Evolutionary conservation across 2,329 filamentous ascomycete genomes (phyloP).

Genomic region (Fusarium tanahbumbuense): DNA sequence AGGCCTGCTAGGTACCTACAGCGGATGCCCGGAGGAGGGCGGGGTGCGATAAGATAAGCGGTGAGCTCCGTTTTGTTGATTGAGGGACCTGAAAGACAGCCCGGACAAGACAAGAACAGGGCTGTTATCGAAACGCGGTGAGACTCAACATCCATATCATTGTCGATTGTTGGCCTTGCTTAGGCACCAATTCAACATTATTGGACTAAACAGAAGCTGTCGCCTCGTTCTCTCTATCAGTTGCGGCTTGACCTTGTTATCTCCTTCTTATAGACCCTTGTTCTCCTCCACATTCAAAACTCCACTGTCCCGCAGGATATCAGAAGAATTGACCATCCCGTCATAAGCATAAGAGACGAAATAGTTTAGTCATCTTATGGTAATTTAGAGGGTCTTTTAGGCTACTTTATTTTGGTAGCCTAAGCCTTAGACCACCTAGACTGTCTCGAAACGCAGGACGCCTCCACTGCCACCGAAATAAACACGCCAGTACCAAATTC

Average conservation of each 20-base stretch:
- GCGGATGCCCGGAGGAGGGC: conserved; percentile 35
- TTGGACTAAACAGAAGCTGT: neutral
- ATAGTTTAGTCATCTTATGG: too few species aligned
- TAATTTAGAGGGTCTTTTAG: too few species aligned
- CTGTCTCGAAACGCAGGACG: neutral
- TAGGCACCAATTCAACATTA: conserved; percentile 17
- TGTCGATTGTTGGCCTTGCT: conserved; percentile 9
- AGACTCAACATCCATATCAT: conserved; percentile 18
- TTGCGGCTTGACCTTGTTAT: conserved; percentile 14
- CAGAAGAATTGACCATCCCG: too few species aligned
- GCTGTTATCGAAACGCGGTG: conserved; percentile 32
- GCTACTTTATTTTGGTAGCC: too few species aligned
- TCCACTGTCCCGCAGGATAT: conserved; percentile 3
- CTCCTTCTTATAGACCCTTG: conserved; percentile 9
- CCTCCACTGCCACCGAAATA: conserved; percentile 7
- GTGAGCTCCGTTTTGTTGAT: conserved; percentile 42
- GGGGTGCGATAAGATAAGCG: conserved; percentile 48
- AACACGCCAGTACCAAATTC: conserved; percentile 5
- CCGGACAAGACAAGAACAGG: neutral
- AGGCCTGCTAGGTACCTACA: neutral
- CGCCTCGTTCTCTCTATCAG: conserved; percentile 7
- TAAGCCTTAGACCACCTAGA: too few species aligned
- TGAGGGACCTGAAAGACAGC: neutral
- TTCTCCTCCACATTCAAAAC: neutral
- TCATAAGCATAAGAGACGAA: too few species aligned